Evolutionary conservation across 2,329 filamentous ascomycete species (phyloP).

Genomic region (Fusarium tjaetaba): DNA sequence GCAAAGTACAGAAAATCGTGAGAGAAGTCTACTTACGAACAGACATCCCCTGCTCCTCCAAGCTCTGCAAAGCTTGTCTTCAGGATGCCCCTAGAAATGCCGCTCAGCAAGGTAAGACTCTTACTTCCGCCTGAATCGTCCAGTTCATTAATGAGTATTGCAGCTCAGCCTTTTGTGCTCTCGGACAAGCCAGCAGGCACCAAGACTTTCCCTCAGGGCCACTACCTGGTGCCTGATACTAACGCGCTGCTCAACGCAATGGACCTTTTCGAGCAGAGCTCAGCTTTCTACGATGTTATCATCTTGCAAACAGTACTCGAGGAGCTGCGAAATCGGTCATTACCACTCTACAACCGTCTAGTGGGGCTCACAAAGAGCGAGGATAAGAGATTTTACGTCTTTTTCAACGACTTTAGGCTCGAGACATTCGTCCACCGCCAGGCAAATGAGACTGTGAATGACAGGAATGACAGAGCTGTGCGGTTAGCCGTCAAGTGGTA

Average conservation of each 20-base stretch:
- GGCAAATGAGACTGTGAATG: slow-evolving; percentile 88
- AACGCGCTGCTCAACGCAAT: slow-evolving; percentile 96
- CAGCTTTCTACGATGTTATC: slow-evolving; percentile 95
- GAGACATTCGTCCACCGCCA: slow-evolving; percentile 87
- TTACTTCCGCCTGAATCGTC: background rate
- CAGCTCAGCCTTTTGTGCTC: slow-evolving; percentile 85
- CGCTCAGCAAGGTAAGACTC: slow-evolving; percentile 72
- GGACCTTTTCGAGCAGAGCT: slow-evolving; percentile 94
- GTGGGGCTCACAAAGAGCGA: slow-evolving; percentile 92
- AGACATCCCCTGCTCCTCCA: slow-evolving; percentile 97
- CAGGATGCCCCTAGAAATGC: slow-evolving; percentile 81
- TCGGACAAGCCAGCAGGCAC: slow-evolving; percentile 89
- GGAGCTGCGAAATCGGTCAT: slow-evolving; percentile 90
- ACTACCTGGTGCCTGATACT: slow-evolving; percentile 95
- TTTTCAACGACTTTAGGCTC: slow-evolving; percentile 97
- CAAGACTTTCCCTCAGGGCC: slow-evolving; percentile 82
- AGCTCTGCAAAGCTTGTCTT: slow-evolving; percentile 81
- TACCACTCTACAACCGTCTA: slow-evolving; percentile 94
- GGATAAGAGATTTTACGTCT: slow-evolving; percentile 97
- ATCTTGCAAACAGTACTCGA: slow-evolving; percentile 96
- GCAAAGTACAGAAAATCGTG: slow-evolving; percentile 99
- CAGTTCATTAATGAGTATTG: slow-evolving; percentile 9
- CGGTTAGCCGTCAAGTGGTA: slow-evolving; percentile 92
- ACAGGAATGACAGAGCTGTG: slow-evolving; percentile 94
- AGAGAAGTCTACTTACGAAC: slow-evolving; percentile 94